These are phyloP conservation scores for Cladorrhinum sp. DNA, from an alignment of 2,329 filamentous ascomycete genomes.

Conservation along the genomic window DNA sequence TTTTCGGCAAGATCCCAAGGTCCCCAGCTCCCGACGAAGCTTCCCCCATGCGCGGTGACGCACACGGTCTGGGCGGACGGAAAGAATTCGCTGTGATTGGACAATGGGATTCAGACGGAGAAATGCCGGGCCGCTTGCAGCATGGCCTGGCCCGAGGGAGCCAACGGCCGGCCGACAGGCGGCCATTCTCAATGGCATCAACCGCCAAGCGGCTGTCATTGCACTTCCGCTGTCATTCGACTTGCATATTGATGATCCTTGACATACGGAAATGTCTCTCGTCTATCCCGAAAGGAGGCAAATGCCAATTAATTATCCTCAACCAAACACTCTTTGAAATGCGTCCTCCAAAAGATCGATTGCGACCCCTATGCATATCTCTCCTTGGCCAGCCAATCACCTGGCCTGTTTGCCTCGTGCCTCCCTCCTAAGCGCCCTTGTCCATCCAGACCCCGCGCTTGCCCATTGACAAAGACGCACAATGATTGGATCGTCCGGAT, in stretches of 20 bases:
- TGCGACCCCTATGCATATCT: conserved; percentile 3
- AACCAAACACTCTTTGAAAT: not conserved
- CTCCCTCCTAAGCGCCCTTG: conserved; percentile 25
- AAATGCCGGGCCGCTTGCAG: not conserved
- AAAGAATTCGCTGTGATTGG: not conserved
- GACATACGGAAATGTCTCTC: not conserved
- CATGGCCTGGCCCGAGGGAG: not conserved
- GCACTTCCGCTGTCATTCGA: not conserved
- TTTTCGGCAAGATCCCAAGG: conserved; percentile 19
- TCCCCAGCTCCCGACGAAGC: conserved; percentile 19
- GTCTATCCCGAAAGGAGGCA: not conserved
- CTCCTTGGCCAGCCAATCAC: conserved; percentile 25
- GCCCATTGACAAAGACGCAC: conserved; percentile 6
- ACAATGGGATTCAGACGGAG: not conserved
- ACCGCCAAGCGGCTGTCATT: not conserved
- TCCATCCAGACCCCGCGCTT: conserved; percentile 20
- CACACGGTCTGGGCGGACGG: conserved; percentile 16
- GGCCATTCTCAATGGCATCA: not conserved
- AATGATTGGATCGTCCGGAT: conserved; percentile 15
- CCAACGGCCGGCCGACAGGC: not conserved
- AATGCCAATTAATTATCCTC: no score
- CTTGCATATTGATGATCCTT: not conserved
- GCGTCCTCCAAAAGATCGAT: not conserved
- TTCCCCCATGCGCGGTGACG: conserved; percentile 20
- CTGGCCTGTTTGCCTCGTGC: conserved; percentile 1